These are phyloP conservation scores for Macaranga tanarius DNA, from an alignment of 441 rosid genomes.

Conservation along the genomic window DNA sequence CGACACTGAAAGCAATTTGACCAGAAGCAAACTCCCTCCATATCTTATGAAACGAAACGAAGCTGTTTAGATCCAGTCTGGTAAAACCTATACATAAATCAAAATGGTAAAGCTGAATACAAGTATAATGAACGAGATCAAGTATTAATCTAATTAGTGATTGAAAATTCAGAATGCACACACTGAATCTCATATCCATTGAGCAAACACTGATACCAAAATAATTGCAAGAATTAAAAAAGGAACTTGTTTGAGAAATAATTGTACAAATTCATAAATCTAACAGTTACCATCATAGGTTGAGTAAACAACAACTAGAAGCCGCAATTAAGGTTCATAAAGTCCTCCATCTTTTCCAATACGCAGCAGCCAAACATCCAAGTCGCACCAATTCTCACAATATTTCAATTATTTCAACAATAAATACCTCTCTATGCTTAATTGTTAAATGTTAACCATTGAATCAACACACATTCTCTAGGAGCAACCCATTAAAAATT, in stretches of 20 bases:
- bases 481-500: no score
- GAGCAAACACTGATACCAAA: neutral
- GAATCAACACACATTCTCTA: no score
- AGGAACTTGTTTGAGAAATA: neutral
- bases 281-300: neutral
- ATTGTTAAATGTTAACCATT: no score
- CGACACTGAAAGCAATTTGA: conserved; percentile 65
- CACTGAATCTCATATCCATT: neutral
- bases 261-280: neutral
- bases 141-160: neutral
- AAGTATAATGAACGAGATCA: no score
- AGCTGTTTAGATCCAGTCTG: conserved; percentile 44
- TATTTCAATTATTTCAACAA: no score
- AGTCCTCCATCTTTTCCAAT: no score
- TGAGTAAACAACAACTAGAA: no score
- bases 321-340: no score
- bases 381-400: no score
- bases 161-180: neutral
- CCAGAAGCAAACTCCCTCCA: conserved; percentile 65
- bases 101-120: conserved; percentile 6
- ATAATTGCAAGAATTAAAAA: neutral
- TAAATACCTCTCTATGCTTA: no score
- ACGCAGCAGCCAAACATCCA: no score
- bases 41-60: conserved; percentile 45
- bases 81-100: conserved; percentile 46